phyloP scores from a whole-genome alignment of 352 stramenopile species.

The Nothophytophthora sp. region DNA sequence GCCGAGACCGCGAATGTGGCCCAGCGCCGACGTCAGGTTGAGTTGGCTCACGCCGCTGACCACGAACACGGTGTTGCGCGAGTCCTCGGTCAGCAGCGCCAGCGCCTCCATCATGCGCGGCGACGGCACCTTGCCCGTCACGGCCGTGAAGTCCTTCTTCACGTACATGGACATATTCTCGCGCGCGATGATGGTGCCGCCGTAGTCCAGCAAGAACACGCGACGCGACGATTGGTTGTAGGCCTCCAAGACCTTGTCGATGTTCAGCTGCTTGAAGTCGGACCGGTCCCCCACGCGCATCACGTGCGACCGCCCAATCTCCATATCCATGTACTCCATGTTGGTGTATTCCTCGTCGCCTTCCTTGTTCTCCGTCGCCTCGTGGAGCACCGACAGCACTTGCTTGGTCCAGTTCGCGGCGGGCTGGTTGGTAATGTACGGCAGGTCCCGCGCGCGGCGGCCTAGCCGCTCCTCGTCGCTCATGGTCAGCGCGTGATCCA shows the following conservation, averaged over 20 bases:
- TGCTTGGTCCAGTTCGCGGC: constrained; percentile 96
- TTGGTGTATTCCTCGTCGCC: constrained; percentile 81
- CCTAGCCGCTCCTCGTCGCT: constrained; percentile 85
- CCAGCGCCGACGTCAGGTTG: constrained; percentile 91
- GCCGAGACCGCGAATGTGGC: constrained; percentile 92
- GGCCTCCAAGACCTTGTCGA: constrained; percentile 78
- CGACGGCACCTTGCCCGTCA: constrained; percentile 93
- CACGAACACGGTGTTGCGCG: constrained; percentile 97
- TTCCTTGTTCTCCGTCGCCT: constrained; percentile 69
- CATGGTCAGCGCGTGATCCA: constrained; percentile 96
- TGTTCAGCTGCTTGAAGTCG: constrained; percentile 87
- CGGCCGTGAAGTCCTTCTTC: constrained; percentile 95
- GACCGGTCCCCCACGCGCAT: constrained; percentile 62
- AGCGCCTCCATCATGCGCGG: constrained; percentile 90
- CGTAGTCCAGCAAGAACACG: constrained; percentile 98
- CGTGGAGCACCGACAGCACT: constrained; percentile 90
- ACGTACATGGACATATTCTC: constrained; percentile 96
- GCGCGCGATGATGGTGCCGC: constrained; percentile 94
- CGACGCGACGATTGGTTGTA: constrained; percentile 86
- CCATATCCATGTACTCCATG: constrained; percentile 89
- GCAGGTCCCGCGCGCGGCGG: constrained; percentile 93
- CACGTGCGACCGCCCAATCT: constrained; percentile 76
- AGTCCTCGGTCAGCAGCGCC: constrained; percentile 87
- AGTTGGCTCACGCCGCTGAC: constrained; percentile 93
- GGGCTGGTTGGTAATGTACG: constrained; percentile 94